phyloP scores from a whole-genome alignment of 257 asterid genomes.

The Echites panduratus region DNA sequence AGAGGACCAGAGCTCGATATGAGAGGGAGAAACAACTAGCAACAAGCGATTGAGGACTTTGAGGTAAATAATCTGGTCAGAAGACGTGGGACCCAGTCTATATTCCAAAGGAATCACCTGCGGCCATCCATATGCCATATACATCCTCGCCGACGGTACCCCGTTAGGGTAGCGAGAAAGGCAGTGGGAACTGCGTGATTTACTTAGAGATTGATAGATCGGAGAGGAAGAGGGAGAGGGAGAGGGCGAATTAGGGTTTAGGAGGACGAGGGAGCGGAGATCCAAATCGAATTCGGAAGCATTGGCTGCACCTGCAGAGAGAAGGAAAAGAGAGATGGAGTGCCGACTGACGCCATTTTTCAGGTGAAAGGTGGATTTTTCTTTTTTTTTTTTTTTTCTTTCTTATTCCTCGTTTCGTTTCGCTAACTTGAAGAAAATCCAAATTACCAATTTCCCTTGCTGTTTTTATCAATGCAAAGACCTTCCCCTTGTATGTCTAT shows the following conservation, averaged over 20 bases:
- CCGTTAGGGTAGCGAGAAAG: background rate
- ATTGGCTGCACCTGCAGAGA: background rate
- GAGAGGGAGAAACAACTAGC: conserved; percentile 78
- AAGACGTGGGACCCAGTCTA: conserved; percentile 49
- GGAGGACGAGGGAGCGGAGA: conserved; percentile 2
- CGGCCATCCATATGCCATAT: conserved; percentile 99
- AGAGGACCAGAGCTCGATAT: conserved; percentile 92
- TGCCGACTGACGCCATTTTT: conserved; percentile 2
- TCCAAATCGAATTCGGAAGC: background rate
- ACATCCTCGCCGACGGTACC: conserved; percentile 49
- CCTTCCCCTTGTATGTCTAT: too few species aligned
- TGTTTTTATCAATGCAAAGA: too few species aligned
- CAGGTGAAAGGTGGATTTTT: conserved; percentile 16
- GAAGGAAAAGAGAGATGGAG: background rate
- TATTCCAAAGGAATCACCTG: conserved; percentile 93
- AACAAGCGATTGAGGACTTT: conserved; percentile 71
- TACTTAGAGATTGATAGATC: background rate
- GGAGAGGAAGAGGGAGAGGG: conserved; percentile 1
- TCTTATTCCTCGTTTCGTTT: too few species aligned
- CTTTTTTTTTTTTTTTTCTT: too few species aligned
- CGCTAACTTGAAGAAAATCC: too few species aligned
- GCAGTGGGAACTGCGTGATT: background rate
- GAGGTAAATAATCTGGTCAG: conserved; percentile 71
- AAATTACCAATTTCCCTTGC: too few species aligned
- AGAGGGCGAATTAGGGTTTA: conserved; percentile 16